phyloP scores from a whole-genome alignment of 2,329 filamentous ascomycete species.

The Akanthomyces uredinophilus region DNA sequence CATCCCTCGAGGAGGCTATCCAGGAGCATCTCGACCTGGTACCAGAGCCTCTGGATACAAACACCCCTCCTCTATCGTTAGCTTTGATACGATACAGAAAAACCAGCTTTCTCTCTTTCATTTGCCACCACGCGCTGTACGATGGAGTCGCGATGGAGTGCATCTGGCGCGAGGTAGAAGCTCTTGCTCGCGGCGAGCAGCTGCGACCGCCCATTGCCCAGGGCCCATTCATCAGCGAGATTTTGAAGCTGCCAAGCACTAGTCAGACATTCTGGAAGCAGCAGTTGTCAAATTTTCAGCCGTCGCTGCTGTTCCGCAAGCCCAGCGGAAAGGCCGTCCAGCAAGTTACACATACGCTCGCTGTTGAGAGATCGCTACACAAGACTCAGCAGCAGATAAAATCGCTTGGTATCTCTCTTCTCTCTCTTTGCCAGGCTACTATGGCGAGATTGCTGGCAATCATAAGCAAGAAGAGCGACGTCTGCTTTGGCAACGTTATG shows the following conservation, averaged over 20 bases:
- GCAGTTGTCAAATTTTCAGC: conserved; percentile 47
- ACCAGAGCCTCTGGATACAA: conserved; percentile 38
- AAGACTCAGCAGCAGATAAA: conserved; percentile 46
- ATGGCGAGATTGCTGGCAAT: conserved; percentile 64
- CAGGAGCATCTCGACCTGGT: conserved; percentile 36
- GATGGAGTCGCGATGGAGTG: conserved; percentile 72
- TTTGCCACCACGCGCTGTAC: conserved; percentile 77
- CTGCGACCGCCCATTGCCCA: conserved; percentile 53
- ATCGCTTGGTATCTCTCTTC: conserved; percentile 53
- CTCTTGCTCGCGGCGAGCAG: conserved; percentile 40
- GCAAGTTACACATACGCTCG: conserved; percentile 26
- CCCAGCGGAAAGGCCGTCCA: conserved; percentile 19
- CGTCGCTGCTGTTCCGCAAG: conserved; percentile 24
- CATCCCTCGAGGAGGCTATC: conserved; percentile 33
- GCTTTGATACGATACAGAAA: conserved; percentile 33
- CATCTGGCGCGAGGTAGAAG: conserved; percentile 67
- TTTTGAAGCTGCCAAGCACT: conserved; percentile 42
- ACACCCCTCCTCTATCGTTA: conserved; percentile 41
- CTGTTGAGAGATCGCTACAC: conserved; percentile 34
- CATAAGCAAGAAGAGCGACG: conserved; percentile 52
- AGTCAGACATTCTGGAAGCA: conserved; percentile 62
- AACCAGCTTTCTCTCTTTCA: conserved; percentile 39
- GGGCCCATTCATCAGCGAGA: conserved; percentile 57
- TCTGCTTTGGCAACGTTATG: conserved; percentile 85
- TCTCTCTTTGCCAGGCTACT: conserved; percentile 64